Conservation (phyloP, 2,329 filamentous ascomycete genomes). For the Epichloe elymi region DNA sequence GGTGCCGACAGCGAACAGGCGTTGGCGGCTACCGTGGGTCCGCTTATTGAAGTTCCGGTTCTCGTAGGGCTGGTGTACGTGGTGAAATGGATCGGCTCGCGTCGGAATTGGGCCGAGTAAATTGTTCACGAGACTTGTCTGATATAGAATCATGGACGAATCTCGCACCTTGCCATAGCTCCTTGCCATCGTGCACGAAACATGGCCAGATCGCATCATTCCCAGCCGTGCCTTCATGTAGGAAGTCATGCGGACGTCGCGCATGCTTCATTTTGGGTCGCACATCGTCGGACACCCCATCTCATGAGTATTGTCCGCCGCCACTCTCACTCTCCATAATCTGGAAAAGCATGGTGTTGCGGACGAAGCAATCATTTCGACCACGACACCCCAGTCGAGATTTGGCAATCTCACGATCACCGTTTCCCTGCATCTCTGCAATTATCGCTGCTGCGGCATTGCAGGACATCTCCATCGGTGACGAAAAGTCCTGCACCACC, state of each 20-base stretch:
- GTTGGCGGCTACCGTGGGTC: slow-evolving; percentile 70
- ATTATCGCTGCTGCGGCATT: slow-evolving; percentile 24
- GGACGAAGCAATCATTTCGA: slow-evolving; percentile 18
- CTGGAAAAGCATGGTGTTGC: slow-evolving; percentile 21
- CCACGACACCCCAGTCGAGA: slow-evolving; percentile 17
- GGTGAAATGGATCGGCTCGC: slow-evolving; percentile 3
- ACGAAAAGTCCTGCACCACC: slow-evolving; percentile 8
- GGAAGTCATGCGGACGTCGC: too few relatives aligned
- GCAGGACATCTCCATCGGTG: slow-evolving; percentile 22
- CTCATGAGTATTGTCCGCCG: slow-evolving; percentile 3
- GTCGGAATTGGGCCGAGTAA: slow-evolving; percentile 4
- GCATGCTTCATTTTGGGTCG: too few relatives aligned
- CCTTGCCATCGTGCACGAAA: too few relatives aligned
- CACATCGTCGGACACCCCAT: neutral
- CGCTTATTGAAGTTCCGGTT: slow-evolving; percentile 77
- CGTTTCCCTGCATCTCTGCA: slow-evolving; percentile 24
- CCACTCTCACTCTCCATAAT: slow-evolving; percentile 16
- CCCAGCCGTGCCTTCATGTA: neutral
- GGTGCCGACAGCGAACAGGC: slow-evolving; percentile 69
- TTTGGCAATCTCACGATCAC: slow-evolving; percentile 14
- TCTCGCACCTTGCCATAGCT: too few relatives aligned
- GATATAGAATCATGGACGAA: neutral
- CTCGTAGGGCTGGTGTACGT: slow-evolving; percentile 65
- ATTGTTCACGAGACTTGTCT: neutral
- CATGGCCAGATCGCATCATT: too few relatives aligned